A percentile compares a stretch with the other conserved stretches of the same genome.
Conservation (phyloP, 2,329 filamentous ascomycete species). For the Alternaria metachromatica region DNA sequence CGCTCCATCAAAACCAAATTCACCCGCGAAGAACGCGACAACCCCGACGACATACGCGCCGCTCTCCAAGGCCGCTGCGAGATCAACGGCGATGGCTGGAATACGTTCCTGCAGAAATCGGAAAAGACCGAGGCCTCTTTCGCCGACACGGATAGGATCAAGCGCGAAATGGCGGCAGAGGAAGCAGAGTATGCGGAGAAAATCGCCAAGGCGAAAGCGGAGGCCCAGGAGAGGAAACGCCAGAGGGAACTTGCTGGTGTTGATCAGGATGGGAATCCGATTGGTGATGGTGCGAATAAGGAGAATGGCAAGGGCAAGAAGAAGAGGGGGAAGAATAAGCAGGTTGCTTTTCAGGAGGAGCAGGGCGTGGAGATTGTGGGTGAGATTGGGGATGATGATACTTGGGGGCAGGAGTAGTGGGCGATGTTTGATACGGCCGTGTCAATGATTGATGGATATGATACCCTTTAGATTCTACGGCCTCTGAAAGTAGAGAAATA, state of each 20-base stretch:
- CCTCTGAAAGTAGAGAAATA: not conserved
- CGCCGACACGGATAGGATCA: constrained; percentile 45
- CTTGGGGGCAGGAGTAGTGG: constrained; percentile 35
- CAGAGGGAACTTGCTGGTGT: constrained; percentile 37
- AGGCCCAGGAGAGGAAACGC: constrained; percentile 46
- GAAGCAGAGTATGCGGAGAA: constrained; percentile 37
- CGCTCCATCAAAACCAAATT: constrained; percentile 83
- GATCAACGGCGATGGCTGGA: constrained; percentile 45
- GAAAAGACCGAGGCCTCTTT: constrained; percentile 47
- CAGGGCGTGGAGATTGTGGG: constrained; percentile 42
- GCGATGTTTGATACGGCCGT: not conserved
- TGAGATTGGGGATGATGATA: constrained; percentile 35
- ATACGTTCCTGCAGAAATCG: constrained; percentile 45
- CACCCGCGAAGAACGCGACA: constrained; percentile 75
- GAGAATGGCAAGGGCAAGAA: constrained; percentile 37
- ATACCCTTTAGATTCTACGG: constrained; percentile 6
- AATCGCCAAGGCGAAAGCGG: constrained; percentile 46
- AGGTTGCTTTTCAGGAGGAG: constrained; percentile 35
- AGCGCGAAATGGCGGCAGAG: constrained; percentile 35
- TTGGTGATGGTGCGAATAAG: constrained; percentile 23
- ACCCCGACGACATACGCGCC: constrained; percentile 68
- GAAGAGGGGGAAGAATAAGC: constrained; percentile 41
- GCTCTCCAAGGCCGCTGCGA: constrained; percentile 60
- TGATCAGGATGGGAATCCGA: constrained; percentile 28
- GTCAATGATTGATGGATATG: not conserved